Evolutionary conservation across 345 rosid species (phyloP), one percentile per base, ranked within the genome.

Genomic region (Gossypium mustelinum): DNA sequence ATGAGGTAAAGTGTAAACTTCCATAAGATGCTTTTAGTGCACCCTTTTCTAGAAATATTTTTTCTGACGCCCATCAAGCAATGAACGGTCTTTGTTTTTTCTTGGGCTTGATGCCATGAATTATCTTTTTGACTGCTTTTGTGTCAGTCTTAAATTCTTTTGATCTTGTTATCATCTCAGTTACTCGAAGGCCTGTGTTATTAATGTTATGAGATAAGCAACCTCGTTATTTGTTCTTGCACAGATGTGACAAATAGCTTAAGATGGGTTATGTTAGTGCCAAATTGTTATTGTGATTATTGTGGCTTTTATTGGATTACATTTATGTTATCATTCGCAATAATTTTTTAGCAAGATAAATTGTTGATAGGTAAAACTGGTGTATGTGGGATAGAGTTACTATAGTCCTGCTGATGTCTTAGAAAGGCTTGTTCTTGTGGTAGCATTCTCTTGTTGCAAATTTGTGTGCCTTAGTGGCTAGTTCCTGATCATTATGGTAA

Each of bases 1-100:
- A 95, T 80, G 99, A 95, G 98, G 99, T 93, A 22, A 34, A 67
- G 39, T 47, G 41, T 47, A 83, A 47, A 57, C 54, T 57, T 62
- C 13, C 11, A 18, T 65, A 17, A n/a, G 59, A 17, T 64, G 68
- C 74, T n/a, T 73, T 17, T 73, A 34, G 48, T 4, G 9, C 45
- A 8, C 39, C 25, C 44, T 11, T 16, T 25, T 73, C 34, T 73
- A 25, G n/a, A 16, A 69, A 50, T 48, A 2, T 68, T 69, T 69
- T 9, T 12, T 68, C 2, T 68, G 59, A 69, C 1, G 7, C 22
- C 45, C 43, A 10, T 51, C 60, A 29, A 10, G 45, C 10, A 17
- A 70, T 52, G 41, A 34, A 34, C 7, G 0, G 41, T 34, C 41
- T 34, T 34, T 34, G 41, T 34, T 34, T 34, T 34, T 34, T 34